Conservation (phyloP, 2,329 filamentous ascomycete species). For the Botrytis hyacinthi region DNA sequence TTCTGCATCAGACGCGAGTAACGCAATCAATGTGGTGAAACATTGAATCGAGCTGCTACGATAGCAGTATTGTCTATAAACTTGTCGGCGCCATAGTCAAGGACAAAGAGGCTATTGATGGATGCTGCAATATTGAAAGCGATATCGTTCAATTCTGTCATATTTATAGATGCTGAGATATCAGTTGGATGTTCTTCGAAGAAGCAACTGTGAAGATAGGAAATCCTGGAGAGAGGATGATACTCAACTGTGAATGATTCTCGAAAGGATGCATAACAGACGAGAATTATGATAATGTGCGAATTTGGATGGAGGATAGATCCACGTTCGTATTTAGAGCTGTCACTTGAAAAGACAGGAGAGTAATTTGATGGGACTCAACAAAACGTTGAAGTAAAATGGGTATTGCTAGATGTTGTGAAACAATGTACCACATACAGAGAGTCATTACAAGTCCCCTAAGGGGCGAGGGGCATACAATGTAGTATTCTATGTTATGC, state of each 20-base stretch:
- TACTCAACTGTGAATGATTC: neutral
- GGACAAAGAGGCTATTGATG: slow-evolving; percentile 47
- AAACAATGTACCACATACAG: neutral
- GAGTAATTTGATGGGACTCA: neutral
- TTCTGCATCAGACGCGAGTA: slow-evolving; percentile 54
- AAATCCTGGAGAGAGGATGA: neutral
- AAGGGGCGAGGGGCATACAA: neutral
- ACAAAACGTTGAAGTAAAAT: neutral
- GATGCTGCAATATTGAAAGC: slow-evolving; percentile 46
- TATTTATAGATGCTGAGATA: neutral
- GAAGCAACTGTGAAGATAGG: neutral
- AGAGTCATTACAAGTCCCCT: neutral
- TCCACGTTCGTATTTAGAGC: too few species aligned
- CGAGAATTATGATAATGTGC: neutral
- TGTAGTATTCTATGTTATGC: neutral
- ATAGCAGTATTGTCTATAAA: slow-evolving; percentile 52
- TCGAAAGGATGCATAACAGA: neutral
- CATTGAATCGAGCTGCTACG: slow-evolving; percentile 45
- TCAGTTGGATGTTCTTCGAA: neutral
- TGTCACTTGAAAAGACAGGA: neutral
- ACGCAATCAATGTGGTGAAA: slow-evolving; percentile 49
- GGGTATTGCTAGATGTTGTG: neutral
- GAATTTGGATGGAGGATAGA: neutral
- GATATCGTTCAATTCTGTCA: slow-evolving; percentile 27
- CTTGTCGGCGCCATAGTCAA: slow-evolving; percentile 52